Evolutionary conservation across 179 eudicot species (phyloP).

Genomic region (Pouteria campechiana): DNA sequence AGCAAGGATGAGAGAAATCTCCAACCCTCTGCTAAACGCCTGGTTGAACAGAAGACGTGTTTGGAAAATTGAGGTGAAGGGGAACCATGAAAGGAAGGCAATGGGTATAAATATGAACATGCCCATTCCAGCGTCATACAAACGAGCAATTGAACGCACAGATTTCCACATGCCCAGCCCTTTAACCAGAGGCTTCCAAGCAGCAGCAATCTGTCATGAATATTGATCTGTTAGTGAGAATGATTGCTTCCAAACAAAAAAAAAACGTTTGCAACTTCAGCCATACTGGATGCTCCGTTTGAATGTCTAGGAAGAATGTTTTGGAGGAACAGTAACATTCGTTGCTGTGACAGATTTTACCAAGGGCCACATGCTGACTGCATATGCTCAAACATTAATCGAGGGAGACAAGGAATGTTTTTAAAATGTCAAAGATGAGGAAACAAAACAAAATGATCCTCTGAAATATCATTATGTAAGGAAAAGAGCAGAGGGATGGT

Average conservation of each 20-base stretch:
- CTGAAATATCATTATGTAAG: too few relatives aligned
- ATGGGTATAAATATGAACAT: conserved; percentile 89
- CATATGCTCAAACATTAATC: too few relatives aligned
- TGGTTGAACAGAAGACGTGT: conserved; percentile 98
- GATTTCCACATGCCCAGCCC: conserved; percentile 88
- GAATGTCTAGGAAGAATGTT: background rate
- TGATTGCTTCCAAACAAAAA: too few relatives aligned
- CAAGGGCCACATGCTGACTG: too few relatives aligned
- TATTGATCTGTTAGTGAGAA: too few relatives aligned
- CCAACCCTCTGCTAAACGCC: conserved; percentile 95
- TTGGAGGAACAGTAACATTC: too few relatives aligned
- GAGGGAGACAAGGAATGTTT: too few relatives aligned
- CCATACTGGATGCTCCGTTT: background rate
- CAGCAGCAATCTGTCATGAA: conserved; percentile 85
- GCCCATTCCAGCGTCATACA: conserved; percentile 98
- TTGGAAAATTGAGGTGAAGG: conserved; percentile 91
- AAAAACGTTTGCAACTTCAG: background rate
- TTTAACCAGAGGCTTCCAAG: conserved; percentile 90
- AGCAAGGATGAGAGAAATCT: conserved; percentile 95
- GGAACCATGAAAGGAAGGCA: conserved; percentile 92
- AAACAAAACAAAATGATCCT: too few relatives aligned
- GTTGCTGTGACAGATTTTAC: too few relatives aligned
- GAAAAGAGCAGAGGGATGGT: too few relatives aligned
- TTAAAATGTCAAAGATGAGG: too few relatives aligned
- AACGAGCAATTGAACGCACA: conserved; percentile 76